Conservation (phyloP, 1,284 basidiomycete genomes). For the Fomitopsis pinicola region DNA sequence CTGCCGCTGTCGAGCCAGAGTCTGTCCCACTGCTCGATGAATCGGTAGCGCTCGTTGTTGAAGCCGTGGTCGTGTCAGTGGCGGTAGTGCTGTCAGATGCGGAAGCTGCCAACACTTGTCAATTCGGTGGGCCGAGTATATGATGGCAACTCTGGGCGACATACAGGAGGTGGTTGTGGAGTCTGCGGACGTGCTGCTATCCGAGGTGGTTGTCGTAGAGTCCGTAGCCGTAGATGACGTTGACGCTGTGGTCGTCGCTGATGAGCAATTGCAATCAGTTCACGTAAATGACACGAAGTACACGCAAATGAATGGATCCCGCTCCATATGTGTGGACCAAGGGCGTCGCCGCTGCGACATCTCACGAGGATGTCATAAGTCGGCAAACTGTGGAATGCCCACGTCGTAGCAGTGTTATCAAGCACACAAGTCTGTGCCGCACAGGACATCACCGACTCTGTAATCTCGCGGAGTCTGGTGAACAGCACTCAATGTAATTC, state of each 20-base stretch:
- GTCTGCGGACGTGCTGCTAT: background rate
- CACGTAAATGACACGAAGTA: too few species aligned
- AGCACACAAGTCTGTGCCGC: too few species aligned
- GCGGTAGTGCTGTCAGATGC: background rate
- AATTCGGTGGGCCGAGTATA: background rate
- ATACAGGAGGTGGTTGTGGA: background rate
- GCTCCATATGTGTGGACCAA: too few species aligned
- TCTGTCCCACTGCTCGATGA: background rate
- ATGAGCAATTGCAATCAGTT: background rate
- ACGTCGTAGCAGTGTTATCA: too few species aligned
- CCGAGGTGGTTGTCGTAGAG: background rate
- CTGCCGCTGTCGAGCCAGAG: background rate
- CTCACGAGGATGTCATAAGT: too few species aligned
- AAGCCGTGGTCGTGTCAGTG: background rate
- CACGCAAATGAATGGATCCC: too few species aligned
- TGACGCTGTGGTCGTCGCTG: background rate
- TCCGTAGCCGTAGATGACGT: background rate
- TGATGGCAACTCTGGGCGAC: background rate
- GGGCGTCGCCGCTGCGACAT: too few species aligned
- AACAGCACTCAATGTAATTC: too few species aligned
- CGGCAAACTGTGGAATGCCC: too few species aligned
- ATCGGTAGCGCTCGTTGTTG: background rate
- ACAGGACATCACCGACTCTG: too few species aligned
- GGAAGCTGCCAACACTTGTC: background rate
- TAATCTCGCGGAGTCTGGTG: too few species aligned